phyloP scores from a whole-genome alignment of 2,329 filamentous ascomycete species.

The Nothopassalora personata region DNA sequence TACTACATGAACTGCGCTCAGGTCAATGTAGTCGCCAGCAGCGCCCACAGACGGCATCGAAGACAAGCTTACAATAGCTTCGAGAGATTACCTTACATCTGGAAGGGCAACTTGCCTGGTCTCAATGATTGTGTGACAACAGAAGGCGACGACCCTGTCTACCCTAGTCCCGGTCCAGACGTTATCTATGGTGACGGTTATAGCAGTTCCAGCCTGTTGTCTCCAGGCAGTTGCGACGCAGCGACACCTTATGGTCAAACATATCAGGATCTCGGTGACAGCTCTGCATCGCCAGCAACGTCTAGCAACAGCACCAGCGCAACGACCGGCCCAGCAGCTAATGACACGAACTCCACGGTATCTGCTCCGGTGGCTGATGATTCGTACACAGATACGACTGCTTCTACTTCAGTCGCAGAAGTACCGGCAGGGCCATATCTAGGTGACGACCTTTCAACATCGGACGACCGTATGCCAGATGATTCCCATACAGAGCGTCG shows the following conservation, averaged over 20 bases:
- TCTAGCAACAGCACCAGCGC: constrained; percentile 5
- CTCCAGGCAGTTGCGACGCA: constrained; percentile 30
- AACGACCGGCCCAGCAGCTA: background rate
- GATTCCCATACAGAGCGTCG: background rate
- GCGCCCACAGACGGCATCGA: constrained; percentile 8
- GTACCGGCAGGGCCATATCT: background rate
- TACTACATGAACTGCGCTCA: constrained; percentile 53
- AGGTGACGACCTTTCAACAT: background rate
- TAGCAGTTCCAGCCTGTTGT: constrained; percentile 24
- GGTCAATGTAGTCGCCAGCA: constrained; percentile 45
- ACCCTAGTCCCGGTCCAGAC: constrained; percentile 38
- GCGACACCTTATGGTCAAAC: constrained; percentile 26
- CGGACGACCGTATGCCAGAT: background rate
- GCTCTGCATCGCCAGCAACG: constrained; percentile 2
- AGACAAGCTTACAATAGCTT: constrained; percentile 24
- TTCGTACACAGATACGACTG: background rate
- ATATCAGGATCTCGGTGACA: constrained; percentile 20
- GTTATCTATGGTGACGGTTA: constrained; percentile 37
- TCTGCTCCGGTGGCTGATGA: background rate
- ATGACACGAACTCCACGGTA: background rate
- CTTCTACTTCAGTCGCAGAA: background rate
- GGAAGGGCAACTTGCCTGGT: constrained; percentile 39
- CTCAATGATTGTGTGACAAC: constrained; percentile 38
- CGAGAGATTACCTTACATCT: constrained; percentile 38
- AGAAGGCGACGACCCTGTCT: constrained; percentile 37